Conservation (phyloP, 768 basidiomycete genomes). For the Lactarius akahatsu region DNA sequence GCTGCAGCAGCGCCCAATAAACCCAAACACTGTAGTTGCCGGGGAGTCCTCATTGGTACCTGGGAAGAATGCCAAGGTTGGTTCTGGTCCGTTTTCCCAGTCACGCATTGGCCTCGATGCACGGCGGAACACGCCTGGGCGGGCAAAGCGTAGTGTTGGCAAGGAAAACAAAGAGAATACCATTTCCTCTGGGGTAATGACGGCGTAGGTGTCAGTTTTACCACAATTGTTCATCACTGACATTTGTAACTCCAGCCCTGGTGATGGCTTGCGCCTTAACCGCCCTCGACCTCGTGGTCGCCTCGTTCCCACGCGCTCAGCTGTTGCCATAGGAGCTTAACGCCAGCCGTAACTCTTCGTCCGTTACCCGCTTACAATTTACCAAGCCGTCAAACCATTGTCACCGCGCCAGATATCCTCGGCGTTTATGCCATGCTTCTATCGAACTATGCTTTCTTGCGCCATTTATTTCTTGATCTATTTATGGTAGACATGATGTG, state of each 20-base stretch:
- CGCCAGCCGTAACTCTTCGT: background rate
- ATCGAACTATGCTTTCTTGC: conserved; percentile 10
- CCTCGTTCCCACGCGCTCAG: conserved; percentile 37
- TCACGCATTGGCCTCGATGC: conserved; percentile 56
- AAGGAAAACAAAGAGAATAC: conserved; percentile 51
- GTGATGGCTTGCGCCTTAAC: conserved; percentile 44
- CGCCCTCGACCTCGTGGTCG: conserved; percentile 49
- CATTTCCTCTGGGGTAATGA: conserved; percentile 42
- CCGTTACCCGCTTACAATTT: background rate
- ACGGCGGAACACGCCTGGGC: conserved; percentile 57
- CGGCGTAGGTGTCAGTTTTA: conserved; percentile 51
- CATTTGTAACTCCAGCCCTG: conserved; percentile 35
- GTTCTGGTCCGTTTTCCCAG: conserved; percentile 37
- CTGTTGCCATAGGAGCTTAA: conserved; percentile 10
- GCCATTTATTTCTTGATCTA: background rate
- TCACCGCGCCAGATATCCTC: too few relatives aligned
- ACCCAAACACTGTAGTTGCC: conserved; percentile 13
- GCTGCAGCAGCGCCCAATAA: conserved; percentile 21
- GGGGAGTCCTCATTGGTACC: conserved; percentile 42
- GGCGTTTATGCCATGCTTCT: background rate
- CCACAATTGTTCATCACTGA: background rate
- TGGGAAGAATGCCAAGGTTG: conserved; percentile 36
- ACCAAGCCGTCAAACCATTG: background rate
- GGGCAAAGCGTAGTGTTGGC: conserved; percentile 60
- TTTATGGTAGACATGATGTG: background rate